These are phyloP conservation scores for Nitzschia palea DNA, from an alignment of 108 stramenopile genomes.

Conservation along the genomic window DNA sequence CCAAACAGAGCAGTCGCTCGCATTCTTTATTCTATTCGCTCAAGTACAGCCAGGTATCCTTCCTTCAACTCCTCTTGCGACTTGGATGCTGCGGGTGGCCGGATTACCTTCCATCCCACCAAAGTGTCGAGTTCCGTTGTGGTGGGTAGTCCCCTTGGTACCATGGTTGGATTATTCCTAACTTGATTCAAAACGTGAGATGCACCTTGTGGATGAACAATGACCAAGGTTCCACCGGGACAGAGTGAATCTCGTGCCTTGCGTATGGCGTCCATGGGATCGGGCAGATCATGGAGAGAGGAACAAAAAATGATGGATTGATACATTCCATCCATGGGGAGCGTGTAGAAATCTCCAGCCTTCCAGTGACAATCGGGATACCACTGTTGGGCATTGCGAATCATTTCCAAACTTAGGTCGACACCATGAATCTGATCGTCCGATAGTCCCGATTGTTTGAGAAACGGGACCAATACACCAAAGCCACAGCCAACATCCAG, in stretches of 20 bases:
- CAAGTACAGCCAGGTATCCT: conserved; percentile 34
- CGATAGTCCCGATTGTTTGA: conserved; percentile 47
- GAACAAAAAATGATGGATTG: conserved; percentile 64
- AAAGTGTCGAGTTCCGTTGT: conserved; percentile 42
- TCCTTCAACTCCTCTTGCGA: conserved; percentile 18
- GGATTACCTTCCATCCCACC: conserved; percentile 10
- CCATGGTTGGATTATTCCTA: conserved; percentile 63
- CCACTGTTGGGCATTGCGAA: conserved; percentile 57
- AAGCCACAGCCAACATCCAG: conserved; percentile 78
- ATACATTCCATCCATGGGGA: background rate
- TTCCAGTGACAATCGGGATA: conserved; percentile 46
- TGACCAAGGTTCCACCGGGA: conserved; percentile 42
- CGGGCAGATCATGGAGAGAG: conserved; percentile 69
- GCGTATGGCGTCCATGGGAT: conserved; percentile 33
- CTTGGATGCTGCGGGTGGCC: conserved; percentile 19
- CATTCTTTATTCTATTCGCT: no score
- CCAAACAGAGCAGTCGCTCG: no score
- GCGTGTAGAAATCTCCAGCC: conserved; percentile 47
- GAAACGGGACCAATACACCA: conserved; percentile 58
- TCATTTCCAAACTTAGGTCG: conserved; percentile 74
- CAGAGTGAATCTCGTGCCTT: conserved; percentile 50
- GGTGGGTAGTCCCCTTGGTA: conserved; percentile 62
- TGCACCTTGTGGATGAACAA: conserved; percentile 76
- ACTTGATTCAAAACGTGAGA: conserved; percentile 58
- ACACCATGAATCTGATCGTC: conserved; percentile 55